These are phyloP conservation scores for Penicillium freii DNA, from an alignment of 2,329 filamentous ascomycete species.

Conservation along the genomic window DNA sequence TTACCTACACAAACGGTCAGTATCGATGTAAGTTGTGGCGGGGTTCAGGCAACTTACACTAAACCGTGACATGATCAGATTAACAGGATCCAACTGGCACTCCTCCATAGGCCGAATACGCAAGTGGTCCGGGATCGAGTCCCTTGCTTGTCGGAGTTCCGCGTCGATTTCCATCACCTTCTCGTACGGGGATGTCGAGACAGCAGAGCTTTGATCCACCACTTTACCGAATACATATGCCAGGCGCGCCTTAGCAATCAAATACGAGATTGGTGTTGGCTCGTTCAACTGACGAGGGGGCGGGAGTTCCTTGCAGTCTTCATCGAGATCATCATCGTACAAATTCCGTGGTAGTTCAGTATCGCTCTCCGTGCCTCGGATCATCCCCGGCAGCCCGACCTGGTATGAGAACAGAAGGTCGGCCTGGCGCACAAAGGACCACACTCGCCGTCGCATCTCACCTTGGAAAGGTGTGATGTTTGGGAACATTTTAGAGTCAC, in stretches of 20 bases:
- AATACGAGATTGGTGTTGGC: conserved; percentile 55
- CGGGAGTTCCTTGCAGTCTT: conserved; percentile 56
- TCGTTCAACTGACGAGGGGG: conserved; percentile 57
- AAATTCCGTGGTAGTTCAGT: conserved; percentile 62
- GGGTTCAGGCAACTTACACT: conserved; percentile 46
- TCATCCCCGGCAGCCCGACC: conserved; percentile 65
- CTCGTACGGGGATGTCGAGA: conserved; percentile 54
- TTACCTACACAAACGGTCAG: conserved; percentile 48
- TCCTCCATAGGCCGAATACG: conserved; percentile 73
- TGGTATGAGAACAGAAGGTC: conserved; percentile 67
- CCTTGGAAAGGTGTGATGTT: conserved; percentile 61
- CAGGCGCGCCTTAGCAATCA: conserved; percentile 48
- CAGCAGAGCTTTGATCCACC: conserved; percentile 43
- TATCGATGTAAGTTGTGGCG: not conserved
- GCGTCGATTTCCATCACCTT: conserved; percentile 61
- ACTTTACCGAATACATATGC: conserved; percentile 46
- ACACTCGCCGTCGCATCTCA: conserved; percentile 55
- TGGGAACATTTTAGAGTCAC: conserved; percentile 59
- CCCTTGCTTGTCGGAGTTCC: conserved; percentile 55
- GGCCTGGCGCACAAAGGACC: conserved; percentile 55
- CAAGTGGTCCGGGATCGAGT: conserved; percentile 75
- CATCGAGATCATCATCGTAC: conserved; percentile 63
- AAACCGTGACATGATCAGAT: conserved; percentile 75
- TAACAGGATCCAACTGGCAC: conserved; percentile 65
- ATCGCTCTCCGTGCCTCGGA: conserved; percentile 63